Conservation (phyloP, 169 alveolate genomes). For the Cryptosporidium ryanae region DNA sequence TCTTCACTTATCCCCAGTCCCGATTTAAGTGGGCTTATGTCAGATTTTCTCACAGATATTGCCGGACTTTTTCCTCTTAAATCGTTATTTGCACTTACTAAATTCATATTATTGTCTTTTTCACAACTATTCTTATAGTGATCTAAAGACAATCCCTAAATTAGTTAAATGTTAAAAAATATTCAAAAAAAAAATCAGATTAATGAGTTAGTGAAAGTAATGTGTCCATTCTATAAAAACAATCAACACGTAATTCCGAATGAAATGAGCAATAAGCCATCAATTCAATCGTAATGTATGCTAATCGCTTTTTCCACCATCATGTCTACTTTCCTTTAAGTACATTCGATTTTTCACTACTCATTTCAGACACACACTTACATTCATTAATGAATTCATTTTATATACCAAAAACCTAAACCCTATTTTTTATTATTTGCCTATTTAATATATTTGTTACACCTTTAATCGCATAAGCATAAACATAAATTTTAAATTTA, state of each 20-base stretch:
- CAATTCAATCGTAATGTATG: no score
- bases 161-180: not conserved
- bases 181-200: not conserved
- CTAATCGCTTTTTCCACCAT: no score
- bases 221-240: no score
- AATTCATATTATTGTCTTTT: not conserved
- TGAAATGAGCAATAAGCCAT: not conserved
- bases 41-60: constrained; percentile 15
- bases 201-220: not conserved
- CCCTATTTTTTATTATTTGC: not conserved
- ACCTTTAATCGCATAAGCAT: no score
- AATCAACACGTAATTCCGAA: not conserved
- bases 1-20: constrained; percentile 42
- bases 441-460: constrained; percentile 1
- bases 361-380: constrained; percentile 19
- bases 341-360: not conserved
- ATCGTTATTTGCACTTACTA: not conserved
- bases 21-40: constrained; percentile 58
- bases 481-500: no score
- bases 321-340: not conserved
- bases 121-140: not conserved
- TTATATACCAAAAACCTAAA: not conserved
- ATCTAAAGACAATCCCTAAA: constrained; percentile 43
- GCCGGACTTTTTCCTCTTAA: not conserved
- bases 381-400: constrained; percentile 58